Percentiles rank a stretch among this genome's conserved stretches.
Conservation (phyloP, 139 green algal genomes). For the Nannochloris sp. region DNA sequence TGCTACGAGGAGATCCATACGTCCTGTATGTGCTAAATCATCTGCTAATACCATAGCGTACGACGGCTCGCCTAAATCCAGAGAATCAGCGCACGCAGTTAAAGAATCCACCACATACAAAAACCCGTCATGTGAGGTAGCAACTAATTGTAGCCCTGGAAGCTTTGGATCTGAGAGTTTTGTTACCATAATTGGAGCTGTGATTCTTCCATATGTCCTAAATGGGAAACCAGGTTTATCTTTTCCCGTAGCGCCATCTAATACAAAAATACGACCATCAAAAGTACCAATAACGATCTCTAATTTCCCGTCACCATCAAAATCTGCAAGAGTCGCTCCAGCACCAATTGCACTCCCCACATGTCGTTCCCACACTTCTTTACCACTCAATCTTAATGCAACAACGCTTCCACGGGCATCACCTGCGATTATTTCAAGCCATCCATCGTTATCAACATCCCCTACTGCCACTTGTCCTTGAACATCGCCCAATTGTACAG, state of each 20-base stretch:
- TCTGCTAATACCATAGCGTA: slow-evolving; percentile 89
- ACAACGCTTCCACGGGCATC: slow-evolving; percentile 87
- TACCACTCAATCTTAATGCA: slow-evolving; percentile 55
- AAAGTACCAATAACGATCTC: slow-evolving; percentile 72
- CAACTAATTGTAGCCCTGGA: slow-evolving; percentile 63
- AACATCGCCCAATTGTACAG: slow-evolving; percentile 90
- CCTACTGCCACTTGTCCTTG: slow-evolving; percentile 82
- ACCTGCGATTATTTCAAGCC: slow-evolving; percentile 77
- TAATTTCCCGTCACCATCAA: slow-evolving; percentile 75
- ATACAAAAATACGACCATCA: slow-evolving; percentile 66
- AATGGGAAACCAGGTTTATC: slow-evolving; percentile 73
- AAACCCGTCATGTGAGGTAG: slow-evolving; percentile 72
- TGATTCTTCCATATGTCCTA: slow-evolving; percentile 34
- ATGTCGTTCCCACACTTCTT: slow-evolving; percentile 91
- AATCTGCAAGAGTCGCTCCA: slow-evolving; percentile 55
- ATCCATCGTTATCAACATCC: slow-evolving; percentile 87
- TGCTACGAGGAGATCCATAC: slow-evolving; percentile 79
- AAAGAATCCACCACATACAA: not conserved
- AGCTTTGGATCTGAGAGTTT: slow-evolving; percentile 4
- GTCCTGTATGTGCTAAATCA: slow-evolving; percentile 69
- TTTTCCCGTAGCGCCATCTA: slow-evolving; percentile 55
- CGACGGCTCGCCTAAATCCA: slow-evolving; percentile 87
- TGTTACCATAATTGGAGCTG: slow-evolving; percentile 51
- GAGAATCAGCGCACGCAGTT: slow-evolving; percentile 62
- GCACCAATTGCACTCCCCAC: slow-evolving; percentile 24